Conservation (phyloP, 1,284 basidiomycete species). For the Phlebopus sp. region DNA sequence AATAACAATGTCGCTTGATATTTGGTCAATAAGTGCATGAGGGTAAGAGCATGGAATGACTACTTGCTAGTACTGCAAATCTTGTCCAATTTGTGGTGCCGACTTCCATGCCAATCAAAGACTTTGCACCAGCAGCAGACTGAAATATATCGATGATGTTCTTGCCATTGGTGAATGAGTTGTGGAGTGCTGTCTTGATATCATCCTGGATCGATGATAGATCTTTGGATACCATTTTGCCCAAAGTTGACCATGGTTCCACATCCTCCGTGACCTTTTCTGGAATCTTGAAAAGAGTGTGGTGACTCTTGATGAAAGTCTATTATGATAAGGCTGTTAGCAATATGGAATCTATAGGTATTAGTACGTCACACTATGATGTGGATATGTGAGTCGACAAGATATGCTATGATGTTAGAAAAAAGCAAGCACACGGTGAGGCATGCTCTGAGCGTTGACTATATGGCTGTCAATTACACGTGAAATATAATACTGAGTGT, state of each 20-base stretch:
- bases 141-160: slow-evolving; percentile 3
- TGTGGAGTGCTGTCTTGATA: background rate
- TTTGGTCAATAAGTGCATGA: background rate
- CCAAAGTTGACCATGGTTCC: background rate
- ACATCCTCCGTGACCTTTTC: background rate
- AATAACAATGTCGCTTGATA: background rate
- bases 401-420: slow-evolving; percentile 5
- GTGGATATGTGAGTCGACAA: background rate
- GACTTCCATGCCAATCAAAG: background rate
- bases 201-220: background rate
- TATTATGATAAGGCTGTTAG: background rate
- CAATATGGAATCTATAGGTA: background rate
- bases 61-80: slow-evolving; percentile 2
- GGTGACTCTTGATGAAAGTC: background rate
- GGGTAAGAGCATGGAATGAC: background rate
- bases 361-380: slow-evolving; percentile 1
- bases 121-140: background rate
- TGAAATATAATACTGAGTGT: background rate
- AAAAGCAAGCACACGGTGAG: slow-evolving; percentile 3
- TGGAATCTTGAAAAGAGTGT: slow-evolving; percentile 1
- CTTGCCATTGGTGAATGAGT: background rate
- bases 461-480: too few species aligned
- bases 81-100: background rate
- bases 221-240: background rate
- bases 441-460: background rate